Percentiles rank a stretch among this genome's conserved stretches.
Conservation (phyloP, 1,284 basidiomycete species). For the Marasmius sp. region DNA sequence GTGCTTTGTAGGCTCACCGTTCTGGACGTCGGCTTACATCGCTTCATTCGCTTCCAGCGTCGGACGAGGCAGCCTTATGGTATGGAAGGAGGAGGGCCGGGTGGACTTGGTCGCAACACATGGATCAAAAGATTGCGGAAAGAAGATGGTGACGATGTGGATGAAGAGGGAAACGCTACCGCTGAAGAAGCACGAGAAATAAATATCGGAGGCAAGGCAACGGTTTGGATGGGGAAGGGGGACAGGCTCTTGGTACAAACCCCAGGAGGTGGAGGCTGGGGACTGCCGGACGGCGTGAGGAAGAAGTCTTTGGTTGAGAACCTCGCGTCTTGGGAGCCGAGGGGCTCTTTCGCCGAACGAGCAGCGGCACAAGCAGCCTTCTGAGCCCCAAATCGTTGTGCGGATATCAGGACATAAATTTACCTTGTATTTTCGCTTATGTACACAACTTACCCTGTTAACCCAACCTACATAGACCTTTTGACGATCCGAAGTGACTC, state of each 20-base stretch:
- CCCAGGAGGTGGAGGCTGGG: constrained; percentile 94
- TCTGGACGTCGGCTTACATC: not conserved
- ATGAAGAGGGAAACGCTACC: constrained; percentile 27
- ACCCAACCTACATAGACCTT: no score
- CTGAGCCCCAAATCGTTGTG: constrained; percentile 21
- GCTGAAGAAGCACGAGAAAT: constrained; percentile 55
- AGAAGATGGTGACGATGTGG: constrained; percentile 64
- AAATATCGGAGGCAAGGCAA: constrained; percentile 92
- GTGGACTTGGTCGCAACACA: constrained; percentile 78
- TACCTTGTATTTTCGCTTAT: not conserved
- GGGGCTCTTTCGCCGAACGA: constrained; percentile 74
- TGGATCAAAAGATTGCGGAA: constrained; percentile 82
- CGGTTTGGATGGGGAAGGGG: constrained; percentile 83
- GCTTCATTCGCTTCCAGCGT: constrained; percentile 46
- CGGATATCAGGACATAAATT: not conserved
- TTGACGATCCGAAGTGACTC: no score
- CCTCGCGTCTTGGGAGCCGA: constrained; percentile 62
- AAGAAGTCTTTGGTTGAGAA: constrained; percentile 31
- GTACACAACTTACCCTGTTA: not conserved
- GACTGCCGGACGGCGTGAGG: constrained; percentile 41
- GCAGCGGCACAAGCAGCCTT: constrained; percentile 70
- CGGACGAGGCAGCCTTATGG: constrained; percentile 91
- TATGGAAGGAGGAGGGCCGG: constrained; percentile 81
- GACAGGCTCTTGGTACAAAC: constrained; percentile 85
- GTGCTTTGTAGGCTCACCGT: not conserved